Evolutionary conservation across 2,329 filamentous ascomycete genomes (phyloP), one percentile per base, ranked within the genome.

Genomic region (Bipolaris bicolor): DNA sequence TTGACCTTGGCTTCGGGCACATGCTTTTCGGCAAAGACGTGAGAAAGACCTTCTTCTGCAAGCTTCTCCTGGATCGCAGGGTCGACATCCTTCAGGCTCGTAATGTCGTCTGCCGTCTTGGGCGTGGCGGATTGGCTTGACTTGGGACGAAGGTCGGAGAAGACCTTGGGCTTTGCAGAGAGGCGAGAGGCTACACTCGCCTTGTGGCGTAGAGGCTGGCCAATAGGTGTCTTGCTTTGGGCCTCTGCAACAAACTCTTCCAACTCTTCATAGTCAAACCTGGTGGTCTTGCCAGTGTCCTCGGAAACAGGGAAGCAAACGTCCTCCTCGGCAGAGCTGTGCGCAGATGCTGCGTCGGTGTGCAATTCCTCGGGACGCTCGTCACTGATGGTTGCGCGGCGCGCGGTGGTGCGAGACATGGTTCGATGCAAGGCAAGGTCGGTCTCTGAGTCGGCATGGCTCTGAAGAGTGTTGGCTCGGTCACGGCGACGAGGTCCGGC

Each of bases 241-340:
- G 74, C 72, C 57, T 90, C 83, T 50, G 85, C 86, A 31, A 98
- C 90, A 68, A 97, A 98, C 66, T 92, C 91, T 75, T 99, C 94
- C 31, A 99, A 83, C 64, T 93, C 93, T 70, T 98, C 93, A 68
- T 94, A 98, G 75, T 98, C 93, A 60, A 89, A 88, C 66, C 92
- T 92, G 58, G 90, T 88, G 2, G 94, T 87, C 69, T 91, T 90
- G 60, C 90, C 87, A n/a, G 88, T 86, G 57, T 90, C 87, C 62
- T 77, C 72, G 29, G 87, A 85, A n/a, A 88, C 84, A 2, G 91
- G 91, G 65, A 96, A 96, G 80, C 92, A 97, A 1, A 97, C 90
- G 70, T 96, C 92, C 60, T 93, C 91, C 71, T 95, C 91, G 2
- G 86, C 90, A 34, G 89, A 90, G 74, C 88, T 90, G 74, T 85